Conservation (phyloP, 208 protist species). For the Vickermania spadyakhi region DNA sequence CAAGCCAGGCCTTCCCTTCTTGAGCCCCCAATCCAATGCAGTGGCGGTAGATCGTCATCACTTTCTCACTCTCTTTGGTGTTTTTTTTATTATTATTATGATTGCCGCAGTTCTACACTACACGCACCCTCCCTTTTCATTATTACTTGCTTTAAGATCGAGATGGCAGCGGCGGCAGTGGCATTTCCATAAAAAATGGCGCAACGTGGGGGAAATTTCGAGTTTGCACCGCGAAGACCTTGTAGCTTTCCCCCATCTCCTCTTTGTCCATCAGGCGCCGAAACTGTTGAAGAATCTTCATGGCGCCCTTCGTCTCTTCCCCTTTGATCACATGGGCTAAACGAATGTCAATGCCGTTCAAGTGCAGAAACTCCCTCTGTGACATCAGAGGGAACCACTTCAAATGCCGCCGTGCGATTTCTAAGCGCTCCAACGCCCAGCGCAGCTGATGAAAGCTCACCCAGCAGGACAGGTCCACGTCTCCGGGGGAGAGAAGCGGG, state of each 20-base stretch:
- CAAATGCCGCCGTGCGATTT: slow-evolving; percentile 67
- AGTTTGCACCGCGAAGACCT: slow-evolving; percentile 83
- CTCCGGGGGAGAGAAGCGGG: slow-evolving; percentile 80
- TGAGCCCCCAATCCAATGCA: background rate
- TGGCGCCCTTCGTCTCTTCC: slow-evolving; percentile 79
- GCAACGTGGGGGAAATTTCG: slow-evolving; percentile 80
- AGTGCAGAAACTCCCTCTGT: slow-evolving; percentile 77
- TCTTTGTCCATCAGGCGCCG: slow-evolving; percentile 69
- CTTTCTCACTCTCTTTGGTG: background rate
- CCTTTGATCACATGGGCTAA: slow-evolving; percentile 83
- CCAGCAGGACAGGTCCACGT: slow-evolving; percentile 88
- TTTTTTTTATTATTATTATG: background rate
- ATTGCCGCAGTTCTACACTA: background rate
- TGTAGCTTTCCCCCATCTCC: slow-evolving; percentile 88
- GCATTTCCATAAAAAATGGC: slow-evolving; percentile 73
- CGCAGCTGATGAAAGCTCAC: slow-evolving; percentile 84
- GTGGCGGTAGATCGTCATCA: background rate
- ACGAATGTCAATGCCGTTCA: slow-evolving; percentile 80
- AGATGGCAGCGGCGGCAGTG: slow-evolving; percentile 39
- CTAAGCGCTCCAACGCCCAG: slow-evolving; percentile 71
- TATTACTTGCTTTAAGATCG: background rate
- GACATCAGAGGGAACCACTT: slow-evolving; percentile 82
- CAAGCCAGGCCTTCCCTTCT: background rate
- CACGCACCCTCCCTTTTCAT: background rate
- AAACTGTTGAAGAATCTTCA: slow-evolving; percentile 85